Conservation (phyloP, 2,329 filamentous ascomycete genomes). For the Monilinia laxa region DNA sequence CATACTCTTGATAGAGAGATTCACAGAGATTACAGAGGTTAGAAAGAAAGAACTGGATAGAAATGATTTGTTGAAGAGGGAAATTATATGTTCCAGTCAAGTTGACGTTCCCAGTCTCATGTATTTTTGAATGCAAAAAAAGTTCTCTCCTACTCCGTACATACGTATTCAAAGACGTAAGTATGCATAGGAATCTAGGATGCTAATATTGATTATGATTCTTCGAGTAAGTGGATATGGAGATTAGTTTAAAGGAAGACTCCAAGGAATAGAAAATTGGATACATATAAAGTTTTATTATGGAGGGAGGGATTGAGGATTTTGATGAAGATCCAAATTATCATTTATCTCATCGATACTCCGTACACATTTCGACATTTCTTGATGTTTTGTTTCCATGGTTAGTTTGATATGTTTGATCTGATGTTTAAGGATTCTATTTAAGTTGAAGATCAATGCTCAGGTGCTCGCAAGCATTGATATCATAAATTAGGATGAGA, state of each 20-base stretch:
- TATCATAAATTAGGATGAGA: not conserved
- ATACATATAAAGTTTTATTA: slow-evolving; percentile 10
- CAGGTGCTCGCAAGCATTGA: too few species aligned
- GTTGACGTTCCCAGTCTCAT: not conserved
- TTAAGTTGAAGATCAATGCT: slow-evolving; percentile 17
- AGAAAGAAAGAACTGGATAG: not conserved
- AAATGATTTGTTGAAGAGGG: not conserved
- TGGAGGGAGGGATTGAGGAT: slow-evolving; percentile 3
- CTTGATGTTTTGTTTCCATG: not conserved
- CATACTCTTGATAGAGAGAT: not conserved
- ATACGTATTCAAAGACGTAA: slow-evolving; percentile 1
- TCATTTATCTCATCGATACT: not conserved
- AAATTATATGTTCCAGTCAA: slow-evolving; percentile 16
- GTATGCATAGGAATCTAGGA: not conserved
- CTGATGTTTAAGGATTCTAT: slow-evolving; percentile 23
- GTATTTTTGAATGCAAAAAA: slow-evolving; percentile 7
- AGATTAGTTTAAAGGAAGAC: not conserved
- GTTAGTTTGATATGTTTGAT: slow-evolving; percentile 1
- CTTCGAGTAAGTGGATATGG: not conserved
- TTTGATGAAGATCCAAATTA: slow-evolving; percentile 21
- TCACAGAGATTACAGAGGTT: not conserved
- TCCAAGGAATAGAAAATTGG: slow-evolving; percentile 9
- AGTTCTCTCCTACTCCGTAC: not conserved
- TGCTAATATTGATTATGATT: not conserved
- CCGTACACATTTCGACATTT: too few species aligned